These are phyloP conservation scores for Selaginella tamariscina DNA, from an alignment of 75 land plant species.

Conservation along the genomic window DNA sequence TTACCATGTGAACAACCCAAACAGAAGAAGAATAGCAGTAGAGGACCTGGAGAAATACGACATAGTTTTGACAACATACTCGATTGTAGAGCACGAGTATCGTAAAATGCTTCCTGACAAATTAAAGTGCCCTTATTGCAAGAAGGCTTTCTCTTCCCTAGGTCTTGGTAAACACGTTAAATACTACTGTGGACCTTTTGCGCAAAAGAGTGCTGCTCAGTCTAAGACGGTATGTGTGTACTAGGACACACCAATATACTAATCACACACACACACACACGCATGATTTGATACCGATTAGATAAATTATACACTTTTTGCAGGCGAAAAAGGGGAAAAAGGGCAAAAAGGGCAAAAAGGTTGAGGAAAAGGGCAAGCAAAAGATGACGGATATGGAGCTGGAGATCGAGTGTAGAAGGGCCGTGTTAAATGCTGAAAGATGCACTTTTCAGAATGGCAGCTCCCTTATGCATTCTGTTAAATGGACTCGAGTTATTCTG, in stretches of 20 bases:
- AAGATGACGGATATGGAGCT: not conserved
- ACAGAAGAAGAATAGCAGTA: constrained; percentile 29
- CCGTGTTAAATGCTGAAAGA: constrained; percentile 4
- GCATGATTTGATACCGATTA: no score
- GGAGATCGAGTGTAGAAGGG: not conserved
- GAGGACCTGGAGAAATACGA: constrained; percentile 49
- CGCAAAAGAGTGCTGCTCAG: constrained; percentile 53
- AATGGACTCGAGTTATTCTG: constrained; percentile 68
- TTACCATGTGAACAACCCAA: constrained; percentile 69
- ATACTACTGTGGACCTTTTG: constrained; percentile 74
- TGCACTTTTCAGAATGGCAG: not conserved
- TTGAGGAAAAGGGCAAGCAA: not conserved
- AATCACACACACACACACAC: no score
- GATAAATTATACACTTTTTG: no score
- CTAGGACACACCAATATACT: no score
- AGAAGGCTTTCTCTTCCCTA: constrained; percentile 28
- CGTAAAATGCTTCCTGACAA: constrained; percentile 64
- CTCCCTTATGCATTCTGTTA: constrained; percentile 65
- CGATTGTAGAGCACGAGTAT: constrained; percentile 53
- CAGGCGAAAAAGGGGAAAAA: not conserved
- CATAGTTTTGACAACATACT: constrained; percentile 70
- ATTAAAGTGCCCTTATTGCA: constrained; percentile 46
- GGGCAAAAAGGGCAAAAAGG: not conserved
- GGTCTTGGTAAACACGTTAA: constrained; percentile 36
- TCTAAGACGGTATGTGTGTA: constrained; percentile 49